Evolutionary conservation across 2,329 filamentous ascomycete species (phyloP), one percentile per base, ranked within the genome.

Genomic region (Epicoccum nigrum): DNA sequence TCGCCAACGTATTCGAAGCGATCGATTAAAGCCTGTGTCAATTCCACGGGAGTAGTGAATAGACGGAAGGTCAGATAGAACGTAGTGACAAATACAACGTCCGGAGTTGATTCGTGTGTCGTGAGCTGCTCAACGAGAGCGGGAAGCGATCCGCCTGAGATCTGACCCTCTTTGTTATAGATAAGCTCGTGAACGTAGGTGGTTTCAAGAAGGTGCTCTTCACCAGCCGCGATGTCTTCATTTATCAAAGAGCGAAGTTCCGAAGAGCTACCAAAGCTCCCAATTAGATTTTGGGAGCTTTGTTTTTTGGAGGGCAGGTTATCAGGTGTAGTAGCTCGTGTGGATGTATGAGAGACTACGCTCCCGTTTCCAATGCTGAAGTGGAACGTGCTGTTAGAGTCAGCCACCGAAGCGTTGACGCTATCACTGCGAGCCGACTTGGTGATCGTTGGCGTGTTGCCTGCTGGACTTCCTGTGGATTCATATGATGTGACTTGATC

Each of bases 61-160:
- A 96, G 84, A 44, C 94, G 86, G 77, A 99, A 99, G 0, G 94
- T 99, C 21, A 97, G 86, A 70, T 95, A 97, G 69, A 99, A 97
- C 0, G 94, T 91, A 2, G 91, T 92, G 33, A 96, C 90, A 63
- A 97, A 97, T 67, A 90, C 85, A 15, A 90, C 86, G 69, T 97
- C 93, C 0, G 94, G 94, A 0, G 93, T 96, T 0, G 91, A 89
- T 70, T 97, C 91, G 69, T 96, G 92, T 0, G 90, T 91, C 0
- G 94, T 97, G 33, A 99, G 83, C 56, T 92, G 87, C 77, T 99
- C 94, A n/a, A 99, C 88, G 21, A 99, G 79, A 2, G 94, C 94
- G 4, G 89, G 86, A 11, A 99, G 81, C 3, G 92, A 95, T 12
- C 94, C 94, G 38, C 94, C 94, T 33, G 90, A 90, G n/a, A 99